Evolutionary conservation across 257 asterid genomes (phyloP), one percentile per base, ranked within the genome.

Genomic region (Penstemon newberryi): DNA sequence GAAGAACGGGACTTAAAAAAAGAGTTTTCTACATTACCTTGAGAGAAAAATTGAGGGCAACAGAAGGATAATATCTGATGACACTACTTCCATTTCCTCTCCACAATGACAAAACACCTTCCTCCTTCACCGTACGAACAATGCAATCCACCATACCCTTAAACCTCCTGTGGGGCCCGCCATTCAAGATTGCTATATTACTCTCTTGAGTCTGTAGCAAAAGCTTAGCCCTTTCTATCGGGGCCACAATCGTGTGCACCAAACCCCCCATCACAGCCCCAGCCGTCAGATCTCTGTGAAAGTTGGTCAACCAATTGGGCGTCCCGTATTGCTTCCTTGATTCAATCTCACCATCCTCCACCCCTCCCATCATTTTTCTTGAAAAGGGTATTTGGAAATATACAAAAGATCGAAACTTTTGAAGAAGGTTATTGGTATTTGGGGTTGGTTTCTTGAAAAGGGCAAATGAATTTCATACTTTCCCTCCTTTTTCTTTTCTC

Each of bases 21-120:
- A 66, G 56, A 8, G 7, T 41, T 61, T 13, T 13, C 38, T 4
- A 4, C 0, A 13, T 18, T 79, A 94, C 99, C 99, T 94, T 94
- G 59, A 94, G 96, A 65, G 99, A 94, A 78, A 94, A 94, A 79
- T 94, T 94, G 64, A 94, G 90, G 68, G 97, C 97, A 19, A 89
- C 97, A 62, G 99, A 94, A 19, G 99, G 99, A 55, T 94, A 94
- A 57, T 91, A 94, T 83, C 99, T 79, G 73, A 94, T 76, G 13
- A 94, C 97, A 73, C 99, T 89, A 83, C 96, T 91, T 39, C 97
- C 97, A 73, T 91, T 94, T 60, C 99, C 99, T 77, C 99, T 94
- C 97, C 99, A 94, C 36, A 94, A 75, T 1, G 99, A 94, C 51
- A 87, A 56, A 70, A 94, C 43, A 40, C 97, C 97, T 76, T 94